These are phyloP conservation scores for Cynara cardunculus DNA, from an alignment of 129 eudicot genomes.

Conservation along the genomic window DNA sequence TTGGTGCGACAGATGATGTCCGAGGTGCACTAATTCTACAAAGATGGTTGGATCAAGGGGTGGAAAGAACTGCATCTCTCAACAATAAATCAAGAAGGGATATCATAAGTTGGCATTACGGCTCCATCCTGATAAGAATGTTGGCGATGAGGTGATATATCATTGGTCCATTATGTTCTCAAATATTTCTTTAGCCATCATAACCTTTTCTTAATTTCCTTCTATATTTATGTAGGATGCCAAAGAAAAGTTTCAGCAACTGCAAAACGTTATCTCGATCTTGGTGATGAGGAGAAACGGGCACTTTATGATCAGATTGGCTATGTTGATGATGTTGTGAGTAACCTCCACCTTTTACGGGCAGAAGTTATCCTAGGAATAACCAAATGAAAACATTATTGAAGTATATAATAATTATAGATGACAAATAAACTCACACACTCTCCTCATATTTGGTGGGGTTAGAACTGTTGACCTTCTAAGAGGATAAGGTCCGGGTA, in stretches of 20 bases:
- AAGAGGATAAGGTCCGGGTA: too few relatives aligned
- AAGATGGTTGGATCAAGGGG: too few relatives aligned
- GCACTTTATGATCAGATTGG: slow-evolving; percentile 96
- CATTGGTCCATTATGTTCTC: neutral
- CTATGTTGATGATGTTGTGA: slow-evolving; percentile 89
- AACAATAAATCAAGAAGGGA: slow-evolving; percentile 82
- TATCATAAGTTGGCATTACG: slow-evolving; percentile 87
- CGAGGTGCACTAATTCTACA: too few relatives aligned
- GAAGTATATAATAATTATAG: too few relatives aligned
- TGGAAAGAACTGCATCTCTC: slow-evolving; percentile 82
- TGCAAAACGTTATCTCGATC: slow-evolving; percentile 96
- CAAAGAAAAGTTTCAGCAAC: slow-evolving; percentile 90
- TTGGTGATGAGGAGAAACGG: slow-evolving; percentile 93
- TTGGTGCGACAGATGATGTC: too few relatives aligned
- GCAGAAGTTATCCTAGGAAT: neutral
- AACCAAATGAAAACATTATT: neutral
- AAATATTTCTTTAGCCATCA: neutral
- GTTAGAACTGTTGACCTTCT: too few relatives aligned
- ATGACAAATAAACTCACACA: too few relatives aligned
- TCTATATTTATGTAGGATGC: slow-evolving; percentile 51
- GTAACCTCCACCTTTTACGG: slow-evolving; percentile 28
- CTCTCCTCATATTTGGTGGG: too few relatives aligned
- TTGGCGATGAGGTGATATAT: slow-evolving; percentile 64
- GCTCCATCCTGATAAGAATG: slow-evolving; percentile 95
- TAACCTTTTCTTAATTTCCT: neutral